A percentile compares a stretch with the other conserved stretches of the same genome.
Evolutionary conservation across 2,329 filamentous ascomycete species (phyloP).

Genomic region (Talaromyces sp.): DNA sequence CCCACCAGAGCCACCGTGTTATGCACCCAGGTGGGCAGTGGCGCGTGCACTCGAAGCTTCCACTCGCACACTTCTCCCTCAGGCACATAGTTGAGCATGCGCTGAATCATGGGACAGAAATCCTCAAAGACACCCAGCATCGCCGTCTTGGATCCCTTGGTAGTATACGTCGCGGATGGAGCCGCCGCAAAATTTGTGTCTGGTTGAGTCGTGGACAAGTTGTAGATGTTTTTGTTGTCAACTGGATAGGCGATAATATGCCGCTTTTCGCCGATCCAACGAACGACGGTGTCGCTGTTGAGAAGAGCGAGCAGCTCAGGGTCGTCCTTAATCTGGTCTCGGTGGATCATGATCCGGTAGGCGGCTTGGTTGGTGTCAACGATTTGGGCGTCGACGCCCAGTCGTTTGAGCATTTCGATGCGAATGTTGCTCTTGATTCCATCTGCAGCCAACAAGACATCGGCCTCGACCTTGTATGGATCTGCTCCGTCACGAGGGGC

Average conservation of each 20-base stretch:
- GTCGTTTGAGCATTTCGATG: constrained; percentile 34
- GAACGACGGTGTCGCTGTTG: constrained; percentile 51
- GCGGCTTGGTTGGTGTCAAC: constrained; percentile 49
- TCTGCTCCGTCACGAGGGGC: constrained; percentile 50
- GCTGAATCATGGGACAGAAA: constrained; percentile 57
- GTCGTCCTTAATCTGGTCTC: constrained; percentile 40
- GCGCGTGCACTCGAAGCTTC: constrained; percentile 58
- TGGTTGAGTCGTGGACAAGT: constrained; percentile 59
- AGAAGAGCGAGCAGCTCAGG: constrained; percentile 53
- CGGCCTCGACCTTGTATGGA: constrained; percentile 46
- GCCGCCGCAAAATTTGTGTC: constrained; percentile 56
- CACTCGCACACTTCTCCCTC: constrained; percentile 64
- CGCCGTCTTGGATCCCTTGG: constrained; percentile 53
- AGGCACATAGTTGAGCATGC: constrained; percentile 57
- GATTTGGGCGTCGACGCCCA: constrained; percentile 36
- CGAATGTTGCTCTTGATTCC: constrained; percentile 50
- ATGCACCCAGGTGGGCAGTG: constrained; percentile 57
- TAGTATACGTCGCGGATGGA: constrained; percentile 58
- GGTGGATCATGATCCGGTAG: constrained; percentile 50
- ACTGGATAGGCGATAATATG: constrained; percentile 66
- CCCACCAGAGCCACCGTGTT: constrained; percentile 27
- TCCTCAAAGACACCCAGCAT: constrained; percentile 57
- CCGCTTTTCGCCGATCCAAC: constrained; percentile 62
- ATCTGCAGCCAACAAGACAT: constrained; percentile 50
- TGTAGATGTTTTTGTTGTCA: constrained; percentile 59